phyloP scores from a whole-genome alignment of 805 yeast genomes.

The Wickerhamiella cacticola region DNA sequence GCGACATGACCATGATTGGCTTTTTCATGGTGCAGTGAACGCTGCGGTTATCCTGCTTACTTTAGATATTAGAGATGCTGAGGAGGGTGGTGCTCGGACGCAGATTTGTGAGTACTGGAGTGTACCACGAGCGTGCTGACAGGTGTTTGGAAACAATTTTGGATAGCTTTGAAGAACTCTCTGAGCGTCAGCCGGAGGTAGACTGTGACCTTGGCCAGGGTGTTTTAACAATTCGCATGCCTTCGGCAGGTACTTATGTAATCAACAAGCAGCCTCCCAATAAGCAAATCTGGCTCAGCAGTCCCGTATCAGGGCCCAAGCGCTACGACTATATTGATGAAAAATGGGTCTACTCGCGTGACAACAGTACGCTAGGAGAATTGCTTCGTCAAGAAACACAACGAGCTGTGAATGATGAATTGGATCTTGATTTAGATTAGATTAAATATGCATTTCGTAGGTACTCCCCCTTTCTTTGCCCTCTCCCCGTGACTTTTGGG shows the following conservation, averaged over 20 bases:
- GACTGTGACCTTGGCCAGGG: slow-evolving; percentile 78
- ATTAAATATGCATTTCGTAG: neutral
- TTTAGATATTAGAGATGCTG: neutral
- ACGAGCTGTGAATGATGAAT: slow-evolving; percentile 12
- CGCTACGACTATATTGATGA: slow-evolving; percentile 60
- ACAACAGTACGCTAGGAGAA: slow-evolving; percentile 39
- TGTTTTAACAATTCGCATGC: slow-evolving; percentile 61
- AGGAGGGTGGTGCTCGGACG: neutral
- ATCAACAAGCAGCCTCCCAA: slow-evolving; percentile 96
- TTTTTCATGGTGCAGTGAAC: neutral
- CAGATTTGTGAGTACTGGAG: neutral
- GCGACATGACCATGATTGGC: slow-evolving; percentile 7
- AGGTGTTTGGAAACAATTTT: slow-evolving; percentile 55
- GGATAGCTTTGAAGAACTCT: slow-evolving; percentile 53
- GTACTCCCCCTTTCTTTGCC: neutral
- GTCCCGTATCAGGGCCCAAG: slow-evolving; percentile 91
- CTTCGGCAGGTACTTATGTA: slow-evolving; percentile 72
- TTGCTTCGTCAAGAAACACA: slow-evolving; percentile 42
- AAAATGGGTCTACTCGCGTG: slow-evolving; percentile 71
- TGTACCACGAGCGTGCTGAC: slow-evolving; percentile 53
- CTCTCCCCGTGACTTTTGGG: neutral
- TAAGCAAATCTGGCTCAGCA: slow-evolving; percentile 89
- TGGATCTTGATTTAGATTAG: slow-evolving; percentile 19
- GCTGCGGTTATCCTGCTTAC: neutral
- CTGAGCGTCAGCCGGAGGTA: slow-evolving; percentile 50